phyloP scores from a whole-genome alignment of 2,329 filamentous ascomycete genomes.

The Colletotrichum chlorophyti region DNA sequence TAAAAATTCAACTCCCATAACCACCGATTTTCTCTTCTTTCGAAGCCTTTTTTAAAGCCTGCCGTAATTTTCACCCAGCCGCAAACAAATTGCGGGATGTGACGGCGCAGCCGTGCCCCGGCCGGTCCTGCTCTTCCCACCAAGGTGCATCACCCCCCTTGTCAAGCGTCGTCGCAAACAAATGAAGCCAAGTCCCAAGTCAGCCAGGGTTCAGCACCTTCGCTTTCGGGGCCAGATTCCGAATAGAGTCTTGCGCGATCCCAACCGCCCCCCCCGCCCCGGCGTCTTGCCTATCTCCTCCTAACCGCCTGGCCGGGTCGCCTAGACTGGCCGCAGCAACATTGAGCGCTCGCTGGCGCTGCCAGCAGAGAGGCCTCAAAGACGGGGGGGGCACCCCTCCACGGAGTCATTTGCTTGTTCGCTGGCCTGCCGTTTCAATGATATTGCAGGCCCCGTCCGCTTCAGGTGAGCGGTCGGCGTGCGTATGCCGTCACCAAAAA shows the following conservation, averaged over 20 bases:
- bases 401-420: constrained; percentile 29
- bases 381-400: neutral
- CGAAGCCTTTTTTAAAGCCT: too few species aligned
- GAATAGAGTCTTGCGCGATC: constrained; percentile 10
- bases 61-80: constrained; percentile 5
- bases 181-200: constrained; percentile 25
- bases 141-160: constrained; percentile 21
- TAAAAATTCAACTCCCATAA: too few species aligned
- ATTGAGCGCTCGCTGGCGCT: too few species aligned
- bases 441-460: constrained; percentile 29
- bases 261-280: neutral
- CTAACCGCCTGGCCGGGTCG: constrained; percentile 26
- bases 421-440: constrained; percentile 27
- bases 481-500: too few species aligned
- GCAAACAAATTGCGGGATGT: constrained; percentile 28
- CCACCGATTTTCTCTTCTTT: too few species aligned
- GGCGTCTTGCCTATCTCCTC: neutral
- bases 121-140: neutral
- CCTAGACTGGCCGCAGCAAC: constrained; percentile 3
- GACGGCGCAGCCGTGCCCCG: constrained; percentile 13
- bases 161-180: constrained; percentile 31
- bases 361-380: constrained; percentile 4
- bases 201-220: constrained; percentile 4
- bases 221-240: constrained; percentile 15
- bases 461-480: constrained; percentile 28